Conservation (phyloP, 768 basidiomycete species). For the Floccularia luteovirens region DNA sequence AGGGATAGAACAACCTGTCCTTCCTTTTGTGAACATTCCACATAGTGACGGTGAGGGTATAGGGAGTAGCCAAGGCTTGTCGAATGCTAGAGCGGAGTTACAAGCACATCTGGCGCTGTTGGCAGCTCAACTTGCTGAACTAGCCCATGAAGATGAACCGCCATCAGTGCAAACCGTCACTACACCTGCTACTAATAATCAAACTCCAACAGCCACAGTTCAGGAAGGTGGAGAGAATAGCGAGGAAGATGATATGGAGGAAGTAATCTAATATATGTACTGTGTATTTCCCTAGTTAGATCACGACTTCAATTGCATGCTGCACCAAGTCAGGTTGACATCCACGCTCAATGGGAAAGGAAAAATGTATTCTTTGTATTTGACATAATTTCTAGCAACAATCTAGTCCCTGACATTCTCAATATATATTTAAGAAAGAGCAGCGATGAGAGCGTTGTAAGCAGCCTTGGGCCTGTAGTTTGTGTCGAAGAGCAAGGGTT, state of each 20-base stretch:
- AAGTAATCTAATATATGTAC: slow-evolving; percentile 27
- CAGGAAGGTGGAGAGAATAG: slow-evolving; percentile 20
- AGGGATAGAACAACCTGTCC: no score
- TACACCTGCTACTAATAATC: background rate
- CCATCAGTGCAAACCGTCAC: background rate
- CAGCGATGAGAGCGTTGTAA: slow-evolving; percentile 15
- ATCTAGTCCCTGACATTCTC: no score
- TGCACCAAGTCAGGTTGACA: no score
- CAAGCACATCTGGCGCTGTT: slow-evolving; percentile 69
- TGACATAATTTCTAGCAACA: no score
- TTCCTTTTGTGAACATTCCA: no score
- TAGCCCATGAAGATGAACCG: slow-evolving; percentile 38
- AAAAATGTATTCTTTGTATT: no score
- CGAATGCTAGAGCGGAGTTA: slow-evolving; percentile 50
- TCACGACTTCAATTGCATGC: no score
- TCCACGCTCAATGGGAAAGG: no score
- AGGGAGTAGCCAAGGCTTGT: no score
- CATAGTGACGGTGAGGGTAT: no score
- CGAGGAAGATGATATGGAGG: slow-evolving; percentile 39
- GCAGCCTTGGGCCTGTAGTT: slow-evolving; percentile 19
- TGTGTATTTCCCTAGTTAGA: no score
- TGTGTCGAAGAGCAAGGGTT: slow-evolving; percentile 19
- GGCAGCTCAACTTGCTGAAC: slow-evolving; percentile 65
- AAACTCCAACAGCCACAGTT: slow-evolving; percentile 4
- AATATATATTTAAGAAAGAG: slow-evolving; percentile 9